Evolutionary conservation across 768 basidiomycete genomes (phyloP), one percentile per base, ranked within the genome.

Genomic region (Cyathus striatus): DNA sequence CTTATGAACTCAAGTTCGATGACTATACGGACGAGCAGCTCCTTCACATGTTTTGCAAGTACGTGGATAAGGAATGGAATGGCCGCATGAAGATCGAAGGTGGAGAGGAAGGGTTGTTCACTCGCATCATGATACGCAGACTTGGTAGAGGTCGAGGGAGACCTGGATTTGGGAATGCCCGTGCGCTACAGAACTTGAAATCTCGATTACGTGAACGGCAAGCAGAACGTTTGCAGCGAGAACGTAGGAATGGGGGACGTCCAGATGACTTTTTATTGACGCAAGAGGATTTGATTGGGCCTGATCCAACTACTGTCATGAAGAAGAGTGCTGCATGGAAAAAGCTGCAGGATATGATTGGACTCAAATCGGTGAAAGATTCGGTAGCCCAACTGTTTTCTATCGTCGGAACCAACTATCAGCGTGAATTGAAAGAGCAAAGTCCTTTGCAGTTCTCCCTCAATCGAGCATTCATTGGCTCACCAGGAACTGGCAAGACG

Each of bases 401-500:
- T 35, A 54, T 70, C 18, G 59, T 82, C 34, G 52, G 70, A 30
- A 67, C 62, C 17, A 86, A 86, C 51, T 84, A 82, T 44, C 50
- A 66, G 1, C 75, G 83, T 3, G 83, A 85, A 53, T 60, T 86
- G 38, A 41, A 52, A 33, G 82, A 85, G 49, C 63, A 70, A 50
- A 65, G 75, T 23, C 79, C 78, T 0, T 41, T 80, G 14, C 62
- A 69, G 35, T 54, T 78, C 32, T 75, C 80, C 6, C 66, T 86
- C 46, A 84, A 86, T 46, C 74, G 78, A 13, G 75, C 80, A 0
- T 84, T 86, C 59, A 51, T 82, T 22, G 84, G 84, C 1, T 75
- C 76, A 9, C 83, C 83, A 5, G 83, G 83, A 2, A 84, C 83
- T 0, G 83, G 83, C 0, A 86, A 86, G 55, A 86, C 83, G 1